These are phyloP conservation scores for Hyphopichia buzzinii DNA, from an alignment of 1,139 yeast genomes.

Conservation along the genomic window DNA sequence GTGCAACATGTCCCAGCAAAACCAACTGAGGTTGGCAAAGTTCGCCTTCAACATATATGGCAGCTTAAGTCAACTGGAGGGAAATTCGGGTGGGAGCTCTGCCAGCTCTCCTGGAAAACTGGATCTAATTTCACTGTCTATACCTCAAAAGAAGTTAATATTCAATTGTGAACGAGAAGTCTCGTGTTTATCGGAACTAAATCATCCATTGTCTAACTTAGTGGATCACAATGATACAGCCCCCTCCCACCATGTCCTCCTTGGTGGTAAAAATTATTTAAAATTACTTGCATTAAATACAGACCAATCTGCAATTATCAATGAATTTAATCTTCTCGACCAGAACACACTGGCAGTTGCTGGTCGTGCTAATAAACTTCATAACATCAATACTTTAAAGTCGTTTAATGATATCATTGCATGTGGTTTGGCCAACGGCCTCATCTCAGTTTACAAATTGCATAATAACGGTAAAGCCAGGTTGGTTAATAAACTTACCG, in stretches of 20 bases:
- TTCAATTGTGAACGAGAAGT: slow-evolving; percentile 31
- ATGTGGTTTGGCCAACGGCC: slow-evolving; percentile 44
- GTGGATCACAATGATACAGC: slow-evolving; percentile 9
- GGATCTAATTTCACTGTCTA: background rate
- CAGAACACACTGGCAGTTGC: slow-evolving; percentile 35
- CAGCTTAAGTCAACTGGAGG: slow-evolving; percentile 18
- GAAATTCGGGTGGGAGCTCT: background rate
- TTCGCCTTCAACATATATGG: slow-evolving; percentile 38
- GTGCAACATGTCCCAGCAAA: slow-evolving; percentile 1
- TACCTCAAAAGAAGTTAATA: slow-evolving; percentile 11
- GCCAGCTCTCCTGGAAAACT: background rate
- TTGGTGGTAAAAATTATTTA: slow-evolving; percentile 60
- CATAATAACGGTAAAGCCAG: slow-evolving; percentile 37
- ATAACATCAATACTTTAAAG: slow-evolving; percentile 43
- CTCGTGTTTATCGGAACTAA: slow-evolving; percentile 25
- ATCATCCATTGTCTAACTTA: slow-evolving; percentile 11
- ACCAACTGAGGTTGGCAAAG: slow-evolving; percentile 27
- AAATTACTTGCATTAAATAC: slow-evolving; percentile 45
- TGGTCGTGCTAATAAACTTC: slow-evolving; percentile 32
- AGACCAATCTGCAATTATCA: slow-evolving; percentile 35
- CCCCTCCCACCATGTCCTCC: slow-evolving; percentile 41
- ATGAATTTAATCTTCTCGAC: slow-evolving; percentile 48
- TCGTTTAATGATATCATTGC: slow-evolving; percentile 36
- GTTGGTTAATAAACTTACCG: slow-evolving; percentile 49
- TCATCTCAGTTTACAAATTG: slow-evolving; percentile 32